These are phyloP conservation scores for Apophysomyces ossiformis DNA, from an alignment of 371 early-diverging fungal genomes.

Conservation along the genomic window DNA sequence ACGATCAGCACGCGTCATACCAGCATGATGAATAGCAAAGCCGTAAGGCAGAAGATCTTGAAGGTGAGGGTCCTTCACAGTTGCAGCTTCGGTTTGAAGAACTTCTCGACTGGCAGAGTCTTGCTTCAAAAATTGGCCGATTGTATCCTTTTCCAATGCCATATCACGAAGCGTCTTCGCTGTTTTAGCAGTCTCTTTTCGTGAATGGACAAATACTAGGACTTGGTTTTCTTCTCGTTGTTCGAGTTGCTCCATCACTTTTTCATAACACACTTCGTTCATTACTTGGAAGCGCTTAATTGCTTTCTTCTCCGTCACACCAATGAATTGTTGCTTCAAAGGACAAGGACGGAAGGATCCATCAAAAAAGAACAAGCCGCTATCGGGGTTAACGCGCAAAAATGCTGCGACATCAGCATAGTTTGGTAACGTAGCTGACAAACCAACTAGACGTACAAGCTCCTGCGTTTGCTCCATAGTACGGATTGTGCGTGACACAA, in stretches of 20 bases:
- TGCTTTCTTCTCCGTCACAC: constrained; percentile 95
- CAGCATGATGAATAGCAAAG: constrained; percentile 99
- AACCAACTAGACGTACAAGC: constrained; percentile 94
- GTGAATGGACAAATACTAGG: constrained; percentile 97
- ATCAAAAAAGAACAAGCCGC: constrained; percentile 95
- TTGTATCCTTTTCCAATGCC: constrained; percentile 86
- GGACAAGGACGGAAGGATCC: constrained; percentile 94
- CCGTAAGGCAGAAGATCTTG: constrained; percentile 93
- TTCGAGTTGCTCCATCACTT: constrained; percentile 87
- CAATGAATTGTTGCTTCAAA: constrained; percentile 93
- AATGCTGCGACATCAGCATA: constrained; percentile 97
- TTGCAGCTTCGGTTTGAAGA: constrained; percentile 79
- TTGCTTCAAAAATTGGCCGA: constrained; percentile 76
- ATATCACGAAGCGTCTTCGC: constrained; percentile 90
- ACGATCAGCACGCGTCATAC: constrained; percentile 96
- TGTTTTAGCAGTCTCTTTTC: constrained; percentile 96
- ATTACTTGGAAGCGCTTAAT: constrained; percentile 92
- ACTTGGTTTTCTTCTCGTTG: constrained; percentile 85
- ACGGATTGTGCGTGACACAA: constrained; percentile 94
- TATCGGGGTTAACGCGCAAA: constrained; percentile 84
- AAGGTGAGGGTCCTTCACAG: constrained; percentile 81
- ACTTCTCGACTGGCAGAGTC: constrained; percentile 88
- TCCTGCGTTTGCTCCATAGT: constrained; percentile 90
- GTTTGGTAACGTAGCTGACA: constrained; percentile 99
- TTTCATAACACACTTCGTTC: constrained; percentile 95